A percentile compares a stretch with the other conserved stretches of the same genome.
Conservation (phyloP, 2,329 filamentous ascomycete genomes). For the Chaetothyriales sp. region DNA sequence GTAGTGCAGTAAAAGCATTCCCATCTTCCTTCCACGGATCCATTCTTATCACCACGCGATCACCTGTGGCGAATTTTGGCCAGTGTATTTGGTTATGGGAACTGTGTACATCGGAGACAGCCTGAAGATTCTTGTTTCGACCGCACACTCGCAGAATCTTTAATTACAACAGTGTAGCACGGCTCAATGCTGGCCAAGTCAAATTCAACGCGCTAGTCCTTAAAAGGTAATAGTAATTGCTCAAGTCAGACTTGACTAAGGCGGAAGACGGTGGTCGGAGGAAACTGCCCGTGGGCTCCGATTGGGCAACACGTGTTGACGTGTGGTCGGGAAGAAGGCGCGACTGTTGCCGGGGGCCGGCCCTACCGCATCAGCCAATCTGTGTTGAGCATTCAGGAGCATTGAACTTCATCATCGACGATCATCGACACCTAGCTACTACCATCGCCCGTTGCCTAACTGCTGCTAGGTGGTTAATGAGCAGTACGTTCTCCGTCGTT, state of each 20-base stretch:
- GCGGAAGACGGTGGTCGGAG: not conserved
- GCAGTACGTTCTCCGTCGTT: conserved; percentile 1
- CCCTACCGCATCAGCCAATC: not conserved
- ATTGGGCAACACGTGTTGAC: not conserved
- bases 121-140: too few species aligned
- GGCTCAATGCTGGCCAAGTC: too few species aligned
- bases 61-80: too few species aligned
- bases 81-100: too few species aligned
- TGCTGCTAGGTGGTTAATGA: not conserved
- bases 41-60: too few species aligned
- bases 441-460: not conserved
- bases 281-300: not conserved
- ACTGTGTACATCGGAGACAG: too few species aligned
- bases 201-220: not conserved
- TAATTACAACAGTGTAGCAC: too few species aligned
- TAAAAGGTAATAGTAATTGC: not conserved
- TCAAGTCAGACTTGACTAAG: not conserved
- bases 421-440: not conserved
- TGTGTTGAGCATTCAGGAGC: not conserved
- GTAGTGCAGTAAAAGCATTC: too few species aligned
- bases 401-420: not conserved
- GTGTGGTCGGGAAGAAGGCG: not conserved
- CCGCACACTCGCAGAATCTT: too few species aligned
- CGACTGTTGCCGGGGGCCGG: not conserved
- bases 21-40: too few species aligned